Evolutionary conservation across 495 filamentous ascomycete genomes (phyloP).

Genomic region (Hapsidospora chrysogenum): DNA sequence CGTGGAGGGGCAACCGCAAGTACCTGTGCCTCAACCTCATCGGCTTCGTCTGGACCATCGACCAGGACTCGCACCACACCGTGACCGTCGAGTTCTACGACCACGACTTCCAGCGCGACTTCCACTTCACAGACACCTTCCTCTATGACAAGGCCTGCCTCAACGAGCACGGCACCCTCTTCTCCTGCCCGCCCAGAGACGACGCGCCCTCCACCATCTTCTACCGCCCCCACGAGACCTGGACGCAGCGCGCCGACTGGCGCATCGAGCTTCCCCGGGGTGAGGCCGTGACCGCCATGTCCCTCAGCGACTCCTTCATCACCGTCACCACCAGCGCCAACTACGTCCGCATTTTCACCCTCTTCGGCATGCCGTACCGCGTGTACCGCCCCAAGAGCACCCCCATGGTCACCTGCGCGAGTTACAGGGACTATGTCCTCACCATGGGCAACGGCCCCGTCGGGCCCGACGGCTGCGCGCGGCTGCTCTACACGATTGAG

Average conservation of each 20-base stretch:
- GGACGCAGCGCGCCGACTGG: conserved; percentile 86
- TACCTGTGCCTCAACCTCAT: conserved; percentile 89
- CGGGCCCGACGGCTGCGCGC: conserved; percentile 54
- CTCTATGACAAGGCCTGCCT: conserved; percentile 90
- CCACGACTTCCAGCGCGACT: conserved; percentile 75
- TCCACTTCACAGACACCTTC: conserved; percentile 93
- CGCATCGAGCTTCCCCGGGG: conserved; percentile 65
- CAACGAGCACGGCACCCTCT: conserved; percentile 69
- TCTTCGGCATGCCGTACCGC: conserved; percentile 77
- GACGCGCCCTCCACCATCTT: conserved; percentile 68
- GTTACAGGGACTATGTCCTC: conserved; percentile 85
- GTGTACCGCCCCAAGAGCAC: conserved; percentile 81
- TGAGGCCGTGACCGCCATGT: conserved; percentile 69
- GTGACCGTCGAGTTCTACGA: conserved; percentile 98
- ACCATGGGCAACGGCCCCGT: conserved; percentile 87
- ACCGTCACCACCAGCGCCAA: conserved; percentile 69
- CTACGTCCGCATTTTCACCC: conserved; percentile 83
- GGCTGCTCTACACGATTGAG: conserved; percentile 73
- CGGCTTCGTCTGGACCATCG: conserved; percentile 91
- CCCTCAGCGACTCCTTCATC: conserved; percentile 81
- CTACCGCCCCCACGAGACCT: conserved; percentile 92
- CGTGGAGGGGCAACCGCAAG: conserved; percentile 83
- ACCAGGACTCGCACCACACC: conserved; percentile 87
- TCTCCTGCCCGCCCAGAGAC: conserved; percentile 60
- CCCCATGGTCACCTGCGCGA: conserved; percentile 79